A percentile compares a stretch with the other conserved stretches of the same genome.
phyloP scores from a whole-genome alignment of 2,329 filamentous ascomycete species.

The Pseudocercospora eumusae region DNA sequence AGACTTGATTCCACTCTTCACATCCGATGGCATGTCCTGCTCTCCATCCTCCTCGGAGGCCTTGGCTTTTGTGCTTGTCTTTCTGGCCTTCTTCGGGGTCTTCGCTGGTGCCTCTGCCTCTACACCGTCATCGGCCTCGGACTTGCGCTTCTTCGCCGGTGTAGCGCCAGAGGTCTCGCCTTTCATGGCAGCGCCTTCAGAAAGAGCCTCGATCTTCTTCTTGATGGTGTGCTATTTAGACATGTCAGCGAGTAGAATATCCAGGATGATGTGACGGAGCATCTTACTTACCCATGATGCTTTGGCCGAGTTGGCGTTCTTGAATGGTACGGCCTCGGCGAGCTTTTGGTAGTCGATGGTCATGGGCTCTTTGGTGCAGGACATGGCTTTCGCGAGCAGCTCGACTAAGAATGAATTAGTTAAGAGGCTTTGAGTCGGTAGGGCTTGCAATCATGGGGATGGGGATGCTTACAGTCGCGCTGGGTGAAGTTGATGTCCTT shows the following conservation, averaged over 20 bases:
- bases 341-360: constrained; percentile 44
- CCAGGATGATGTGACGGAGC: neutral
- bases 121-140: constrained; percentile 18
- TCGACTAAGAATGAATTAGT: constrained; percentile 11
- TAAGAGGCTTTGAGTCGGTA: neutral
- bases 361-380: constrained; percentile 23
- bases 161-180: neutral
- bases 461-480: constrained; percentile 17
- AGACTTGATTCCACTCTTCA: neutral
- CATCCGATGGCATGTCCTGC: neutral
- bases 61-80: constrained; percentile 18
- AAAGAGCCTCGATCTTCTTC: constrained; percentile 41
- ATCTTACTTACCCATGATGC: neutral
- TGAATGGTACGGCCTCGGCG: constrained; percentile 41
- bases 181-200: neutral
- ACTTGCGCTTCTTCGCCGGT: constrained; percentile 15
- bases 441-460: neutral
- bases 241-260: neutral
- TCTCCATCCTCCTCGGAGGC: neutral
- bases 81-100: constrained; percentile 42
- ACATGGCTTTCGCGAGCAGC: constrained; percentile 23
- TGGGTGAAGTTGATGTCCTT: constrained; percentile 20
- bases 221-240: constrained; percentile 43
- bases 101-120: constrained; percentile 31
- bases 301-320: constrained; percentile 33